These are phyloP conservation scores for Cephaloascus fragrans DNA, from an alignment of 805 yeast genomes.

Conservation along the genomic window DNA sequence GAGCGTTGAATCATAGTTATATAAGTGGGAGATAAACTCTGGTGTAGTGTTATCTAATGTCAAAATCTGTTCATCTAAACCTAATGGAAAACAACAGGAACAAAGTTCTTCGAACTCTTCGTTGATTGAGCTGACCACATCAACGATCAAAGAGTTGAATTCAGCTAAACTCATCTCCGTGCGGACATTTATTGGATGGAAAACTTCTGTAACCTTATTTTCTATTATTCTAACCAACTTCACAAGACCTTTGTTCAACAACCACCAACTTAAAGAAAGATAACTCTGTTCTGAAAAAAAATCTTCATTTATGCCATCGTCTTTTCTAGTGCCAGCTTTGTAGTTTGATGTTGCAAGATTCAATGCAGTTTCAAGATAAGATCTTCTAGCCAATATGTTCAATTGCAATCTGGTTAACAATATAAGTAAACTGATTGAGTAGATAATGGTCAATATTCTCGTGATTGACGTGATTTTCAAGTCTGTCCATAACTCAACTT, in stretches of 20 bases:
- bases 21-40: constrained; percentile 24
- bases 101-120: constrained; percentile 7
- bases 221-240: constrained; percentile 44
- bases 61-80: constrained; percentile 26
- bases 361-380: constrained; percentile 73
- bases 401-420: constrained; percentile 77
- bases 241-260: constrained; percentile 78
- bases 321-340: constrained; percentile 2
- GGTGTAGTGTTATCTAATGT: constrained; percentile 41
- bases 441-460: constrained; percentile 61
- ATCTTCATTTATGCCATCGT: constrained; percentile 22
- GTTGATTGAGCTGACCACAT: constrained; percentile 17
- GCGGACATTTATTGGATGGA: constrained; percentile 59
- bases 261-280: constrained; percentile 88
- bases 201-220: constrained; percentile 46
- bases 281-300: constrained; percentile 71
- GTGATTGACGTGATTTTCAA: constrained; percentile 68
- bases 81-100: constrained; percentile 23
- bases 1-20: constrained; percentile 23
- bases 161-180: constrained; percentile 58
- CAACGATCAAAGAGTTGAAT: constrained; percentile 35
- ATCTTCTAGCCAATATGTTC: constrained; percentile 79
- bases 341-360: constrained; percentile 15
- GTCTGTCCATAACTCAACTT: constrained; percentile 75
- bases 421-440: constrained; percentile 59